phyloP scores from a whole-genome alignment of 129 eudicot genomes.

The Lactuca saligna region DNA sequence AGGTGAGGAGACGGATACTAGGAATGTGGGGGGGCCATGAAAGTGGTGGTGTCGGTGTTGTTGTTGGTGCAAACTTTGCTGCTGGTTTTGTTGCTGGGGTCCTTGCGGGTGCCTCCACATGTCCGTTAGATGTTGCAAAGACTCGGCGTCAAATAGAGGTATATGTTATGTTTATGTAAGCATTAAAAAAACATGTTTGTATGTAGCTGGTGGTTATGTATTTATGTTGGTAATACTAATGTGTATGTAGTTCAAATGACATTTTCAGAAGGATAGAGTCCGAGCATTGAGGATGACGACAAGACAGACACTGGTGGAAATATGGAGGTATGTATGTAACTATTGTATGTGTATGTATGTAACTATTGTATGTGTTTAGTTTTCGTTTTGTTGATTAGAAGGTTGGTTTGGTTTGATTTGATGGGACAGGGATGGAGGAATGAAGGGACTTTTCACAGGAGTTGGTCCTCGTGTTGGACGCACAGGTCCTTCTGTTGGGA shows the following conservation, averaged over 20 bases:
- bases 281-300: constrained; percentile 76
- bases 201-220: background rate
- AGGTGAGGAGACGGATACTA: constrained; percentile 65
- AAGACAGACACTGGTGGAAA: constrained; percentile 62
- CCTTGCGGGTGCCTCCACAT: constrained; percentile 79
- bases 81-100: constrained; percentile 89
- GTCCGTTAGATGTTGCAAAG: constrained; percentile 94
- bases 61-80: constrained; percentile 78
- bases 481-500: constrained; percentile 89
- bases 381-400: background rate
- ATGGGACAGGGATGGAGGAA: constrained; percentile 73
- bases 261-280: constrained; percentile 60
- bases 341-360: constrained; percentile 36
- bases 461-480: constrained; percentile 82
- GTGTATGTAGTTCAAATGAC: background rate
- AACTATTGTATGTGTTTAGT: background rate
- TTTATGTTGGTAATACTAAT: background rate
- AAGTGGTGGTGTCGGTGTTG: constrained; percentile 35
- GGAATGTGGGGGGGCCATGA: constrained; percentile 48
- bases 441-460: constrained; percentile 75
- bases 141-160: constrained; percentile 96
- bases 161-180: too few species aligned
- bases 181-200: too few species aligned
- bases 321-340: constrained; percentile 73
- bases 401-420: background rate